Evolutionary conservation across 225 moss, liverwort and hornwort species (phyloP).

Genomic region (Marchantia paleacea): DNA sequence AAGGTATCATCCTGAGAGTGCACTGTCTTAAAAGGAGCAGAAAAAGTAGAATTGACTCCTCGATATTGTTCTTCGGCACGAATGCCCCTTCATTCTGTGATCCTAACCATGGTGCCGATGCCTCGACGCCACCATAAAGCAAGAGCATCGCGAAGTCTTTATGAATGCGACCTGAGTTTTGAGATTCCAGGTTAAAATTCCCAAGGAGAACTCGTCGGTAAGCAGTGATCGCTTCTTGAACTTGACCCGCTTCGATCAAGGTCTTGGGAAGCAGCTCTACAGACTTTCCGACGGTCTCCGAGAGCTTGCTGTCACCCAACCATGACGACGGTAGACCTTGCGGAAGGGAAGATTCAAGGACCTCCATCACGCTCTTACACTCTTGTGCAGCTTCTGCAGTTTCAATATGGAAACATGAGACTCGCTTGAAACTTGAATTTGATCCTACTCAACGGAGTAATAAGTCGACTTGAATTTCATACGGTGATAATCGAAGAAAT

Average conservation of each 20-base stretch:
- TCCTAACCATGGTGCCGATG: constrained; percentile 43
- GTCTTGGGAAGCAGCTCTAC: constrained; percentile 70
- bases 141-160: constrained; percentile 67
- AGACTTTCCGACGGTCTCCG: constrained; percentile 57
- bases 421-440: too few species aligned
- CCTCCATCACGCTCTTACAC: constrained; percentile 65
- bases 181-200: constrained; percentile 52
- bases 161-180: constrained; percentile 45
- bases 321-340: constrained; percentile 64
- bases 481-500: too few species aligned
- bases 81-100: constrained; percentile 77
- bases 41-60: constrained; percentile 75
- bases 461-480: too few species aligned
- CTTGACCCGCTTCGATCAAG: constrained; percentile 42
- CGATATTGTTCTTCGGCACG: constrained; percentile 61
- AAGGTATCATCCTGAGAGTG: constrained; percentile 43
- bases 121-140: constrained; percentile 67
- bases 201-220: constrained; percentile 68
- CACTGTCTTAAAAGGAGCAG: constrained; percentile 59
- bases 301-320: constrained; percentile 51
- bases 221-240: constrained; percentile 54
- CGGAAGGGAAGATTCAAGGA: constrained; percentile 62
- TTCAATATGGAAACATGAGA: neutral
- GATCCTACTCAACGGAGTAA: too few species aligned
- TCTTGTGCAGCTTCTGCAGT: constrained; percentile 72